Base-by-base conservation (phyloP, 371 early-diverging fungal species). In the Rhizomucor pusillus region DNA sequence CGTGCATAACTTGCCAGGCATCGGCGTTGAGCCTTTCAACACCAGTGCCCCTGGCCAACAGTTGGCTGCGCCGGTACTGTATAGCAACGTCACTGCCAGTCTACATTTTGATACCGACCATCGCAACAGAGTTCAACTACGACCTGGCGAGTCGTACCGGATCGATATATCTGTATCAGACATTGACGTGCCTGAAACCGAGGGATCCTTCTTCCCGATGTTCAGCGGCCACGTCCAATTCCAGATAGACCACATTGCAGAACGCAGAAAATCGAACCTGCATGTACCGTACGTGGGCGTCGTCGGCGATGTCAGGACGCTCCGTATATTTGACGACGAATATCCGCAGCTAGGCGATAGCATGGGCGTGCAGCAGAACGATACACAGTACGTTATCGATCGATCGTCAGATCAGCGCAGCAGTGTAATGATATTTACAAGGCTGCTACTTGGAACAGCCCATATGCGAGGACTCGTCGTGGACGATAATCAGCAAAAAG, bases 281-380 rank as follows among this genome's bases (percentile, higher is more conserved):
- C 68, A 68, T 20, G 53, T 85, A 3, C 87, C 87, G 6, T 86
- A 82, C 56, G 57, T 75, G 22, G 87, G 85, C 23, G 45, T 82
- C 24, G 63, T 67, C 49, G 85, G 87, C 1, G 63, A 79, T 25
- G 45, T 80, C n/a, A 36, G 49, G 34, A 54, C 69, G 13, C 57
- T 84, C 1, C 83, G 81, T 5, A 76, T 82, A 14, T 71, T 84
- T 56, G 78, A 51, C 12, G 9, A 16, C 5, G 53, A 56, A 0
- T 73, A 62, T 34, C 77, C 74, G 1, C 19, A 47, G 20, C 18
- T 62, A 16, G 23, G 56, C 1, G 36, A 44, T 29, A 29, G 29
- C 29, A 29, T 3, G 29, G 29, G 29, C 29, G 3, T 29, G 5
- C 29, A 29, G 29, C 7, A 39, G 40, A 53, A 25, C 16, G 18